These are phyloP conservation scores for Blastobotrys niveus DNA, from an alignment of 1,139 yeast genomes.

Conservation along the genomic window DNA sequence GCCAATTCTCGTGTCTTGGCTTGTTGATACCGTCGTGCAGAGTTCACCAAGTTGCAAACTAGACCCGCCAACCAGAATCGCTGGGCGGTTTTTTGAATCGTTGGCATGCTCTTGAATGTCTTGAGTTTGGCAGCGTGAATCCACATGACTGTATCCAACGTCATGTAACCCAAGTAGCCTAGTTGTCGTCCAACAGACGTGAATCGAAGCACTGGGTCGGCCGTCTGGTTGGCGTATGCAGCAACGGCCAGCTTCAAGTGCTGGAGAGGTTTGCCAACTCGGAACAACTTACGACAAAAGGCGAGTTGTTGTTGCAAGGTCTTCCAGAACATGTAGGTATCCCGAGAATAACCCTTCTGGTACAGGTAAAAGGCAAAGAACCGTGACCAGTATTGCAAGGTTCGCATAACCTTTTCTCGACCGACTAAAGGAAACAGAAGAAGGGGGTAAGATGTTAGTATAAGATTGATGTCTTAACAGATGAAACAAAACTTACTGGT, in stretches of 20 bases:
- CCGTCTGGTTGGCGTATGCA: slow-evolving; percentile 64
- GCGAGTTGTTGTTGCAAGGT: slow-evolving; percentile 55
- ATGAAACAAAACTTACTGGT: slow-evolving; percentile 19
- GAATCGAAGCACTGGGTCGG: slow-evolving; percentile 55
- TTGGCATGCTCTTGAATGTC: slow-evolving; percentile 10
- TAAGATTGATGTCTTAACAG: neutral
- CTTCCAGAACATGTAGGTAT: slow-evolving; percentile 47
- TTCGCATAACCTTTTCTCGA: slow-evolving; percentile 73
- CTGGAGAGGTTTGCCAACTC: slow-evolving; percentile 77
- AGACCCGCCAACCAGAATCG: slow-evolving; percentile 79
- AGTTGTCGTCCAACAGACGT: slow-evolving; percentile 62
- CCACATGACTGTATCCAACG: slow-evolving; percentile 70
- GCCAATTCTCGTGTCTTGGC: slow-evolving; percentile 37
- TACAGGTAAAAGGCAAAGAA: slow-evolving; percentile 60
- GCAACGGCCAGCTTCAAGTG: slow-evolving; percentile 67
- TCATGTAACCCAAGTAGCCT: slow-evolving; percentile 68
- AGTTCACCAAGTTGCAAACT: slow-evolving; percentile 54
- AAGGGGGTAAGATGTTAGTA: neutral
- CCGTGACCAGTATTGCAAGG: slow-evolving; percentile 75
- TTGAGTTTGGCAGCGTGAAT: slow-evolving; percentile 44
- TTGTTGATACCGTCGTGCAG: slow-evolving; percentile 44
- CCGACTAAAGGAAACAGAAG: slow-evolving; percentile 45
- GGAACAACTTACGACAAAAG: slow-evolving; percentile 73
- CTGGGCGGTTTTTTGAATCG: slow-evolving; percentile 33
- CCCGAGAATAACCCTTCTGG: slow-evolving; percentile 53